Evolutionary conservation across 2,329 filamentous ascomycete genomes (phyloP), one percentile per base, ranked within the genome.

Genomic region (Mycosphaerella arachidis): DNA sequence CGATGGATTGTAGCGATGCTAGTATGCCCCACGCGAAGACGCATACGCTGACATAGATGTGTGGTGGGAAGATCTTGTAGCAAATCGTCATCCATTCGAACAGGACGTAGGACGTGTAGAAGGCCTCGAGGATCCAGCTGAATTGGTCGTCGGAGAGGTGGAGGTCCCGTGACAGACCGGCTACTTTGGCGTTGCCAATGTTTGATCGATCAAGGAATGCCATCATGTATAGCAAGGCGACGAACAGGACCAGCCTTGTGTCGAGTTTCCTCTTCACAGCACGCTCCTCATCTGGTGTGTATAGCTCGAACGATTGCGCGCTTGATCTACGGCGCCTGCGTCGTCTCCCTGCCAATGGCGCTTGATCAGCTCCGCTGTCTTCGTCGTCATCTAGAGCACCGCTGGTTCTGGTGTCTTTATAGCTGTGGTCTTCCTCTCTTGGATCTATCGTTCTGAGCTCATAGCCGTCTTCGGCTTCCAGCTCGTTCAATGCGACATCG

Each of bases 201-300:
- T 63, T 57, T 45, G n/a, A 53, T 33, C 58, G 35, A 31, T 66
- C 57, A 48, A 67, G 51, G 59, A 56, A 57, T 16, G 16, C 53
- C 63, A 96, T 79, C 80, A 95, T 83, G 72, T 94, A 97, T 12
- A 96, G 80, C 60, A 93, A 73, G 10, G 90, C 89, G 64, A 96
- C 82, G 71, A 96, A 95, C 0, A 90, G 73, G 6, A 96, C 90
- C 56, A 97, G 81, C 64, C 82, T 84, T 58, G 84, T 81, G 73
- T 96, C 92, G 66, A 96, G 85, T 76, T 90, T 92, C 70, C 80
- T 81, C 16, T 65, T 60, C 16, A 74, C 69, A 1, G 53, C 57
- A 1, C 62, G 59, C 53, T 73, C 92, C 73, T 97, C 92, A 56
- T 92, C 87, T 1, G 78, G 78, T 0, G 82, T 84, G 67, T 84